Conservation (phyloP, 352 stramenopile species). For the Phytophthora hybrid region DNA sequence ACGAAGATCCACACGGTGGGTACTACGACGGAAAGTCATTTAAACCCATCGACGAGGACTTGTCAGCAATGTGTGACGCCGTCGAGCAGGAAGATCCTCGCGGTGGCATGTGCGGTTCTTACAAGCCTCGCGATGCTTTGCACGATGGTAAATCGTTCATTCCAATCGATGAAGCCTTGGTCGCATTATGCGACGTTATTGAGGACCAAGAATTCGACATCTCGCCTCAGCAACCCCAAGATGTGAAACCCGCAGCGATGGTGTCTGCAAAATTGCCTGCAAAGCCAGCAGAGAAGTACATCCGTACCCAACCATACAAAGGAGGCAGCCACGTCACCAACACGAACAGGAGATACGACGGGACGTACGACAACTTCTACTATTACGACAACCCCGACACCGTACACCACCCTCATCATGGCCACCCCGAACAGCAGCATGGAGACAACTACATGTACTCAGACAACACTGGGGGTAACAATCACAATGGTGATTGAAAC, state of each 20-base stretch:
- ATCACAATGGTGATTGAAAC: background rate
- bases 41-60: background rate
- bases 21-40: conserved; percentile 3
- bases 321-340: background rate
- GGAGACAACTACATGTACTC: background rate
- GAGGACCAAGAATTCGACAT: background rate
- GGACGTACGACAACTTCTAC: background rate
- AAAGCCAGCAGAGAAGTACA: background rate
- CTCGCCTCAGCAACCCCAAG: background rate
- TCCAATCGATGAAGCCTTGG: too few relatives aligned
- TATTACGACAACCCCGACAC: background rate
- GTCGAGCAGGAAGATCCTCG: too few relatives aligned
- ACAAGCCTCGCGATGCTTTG: too few relatives aligned
- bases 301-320: background rate
- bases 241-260: background rate
- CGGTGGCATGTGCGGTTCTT: too few relatives aligned
- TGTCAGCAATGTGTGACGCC: background rate
- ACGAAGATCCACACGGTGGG: conserved; percentile 1
- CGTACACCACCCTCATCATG: too few relatives aligned
- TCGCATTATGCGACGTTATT: background rate
- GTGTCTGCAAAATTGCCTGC: background rate
- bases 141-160: too few relatives aligned
- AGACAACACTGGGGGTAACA: background rate
- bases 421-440: too few relatives aligned
- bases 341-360: background rate